Evolutionary conservation across 2,329 filamentous ascomycete genomes (phyloP).

Genomic region (Lachnellula subtilissima): DNA sequence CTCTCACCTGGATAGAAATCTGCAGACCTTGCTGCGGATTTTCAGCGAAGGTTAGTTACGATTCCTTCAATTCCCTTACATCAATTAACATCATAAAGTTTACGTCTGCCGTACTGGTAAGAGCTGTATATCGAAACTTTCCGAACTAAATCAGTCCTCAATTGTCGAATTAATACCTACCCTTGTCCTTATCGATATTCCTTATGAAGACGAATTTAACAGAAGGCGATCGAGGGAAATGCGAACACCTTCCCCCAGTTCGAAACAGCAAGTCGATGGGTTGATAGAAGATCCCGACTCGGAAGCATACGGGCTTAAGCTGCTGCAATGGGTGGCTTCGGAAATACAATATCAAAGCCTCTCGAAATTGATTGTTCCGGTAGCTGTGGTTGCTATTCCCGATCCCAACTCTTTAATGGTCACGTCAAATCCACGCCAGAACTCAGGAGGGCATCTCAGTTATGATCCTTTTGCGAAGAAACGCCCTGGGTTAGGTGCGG

Average conservation of each 20-base stretch:
- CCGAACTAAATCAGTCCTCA: slow-evolving; percentile 44
- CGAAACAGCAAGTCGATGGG: slow-evolving; percentile 35
- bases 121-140: slow-evolving; percentile 48
- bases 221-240: slow-evolving; percentile 29
- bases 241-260: slow-evolving; percentile 30
- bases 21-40: slow-evolving; percentile 43
- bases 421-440: slow-evolving; percentile 14
- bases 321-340: slow-evolving; percentile 43
- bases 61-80: slow-evolving; percentile 2
- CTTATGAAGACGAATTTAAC: slow-evolving; percentile 35
- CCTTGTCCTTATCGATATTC: slow-evolving; percentile 51
- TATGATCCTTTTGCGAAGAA: slow-evolving; percentile 18
- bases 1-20: slow-evolving; percentile 41
- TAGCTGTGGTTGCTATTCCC: slow-evolving; percentile 36
- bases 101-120: slow-evolving; percentile 48
- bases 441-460: slow-evolving; percentile 16
- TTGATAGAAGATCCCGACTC: slow-evolving; percentile 37
- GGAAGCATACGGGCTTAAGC: slow-evolving; percentile 43
- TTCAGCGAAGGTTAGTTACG: slow-evolving; percentile 47
- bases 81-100: slow-evolving; percentile 36
- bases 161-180: slow-evolving; percentile 46
- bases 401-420: slow-evolving; percentile 24
- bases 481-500: slow-evolving; percentile 35
- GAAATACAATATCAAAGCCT: slow-evolving; percentile 46
- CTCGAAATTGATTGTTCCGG: slow-evolving; percentile 44